A percentile compares a stretch with the other conserved stretches of the same genome.
These are phyloP conservation scores for Excoecaria agallocha DNA, from an alignment of 345 rosid genomes.

Conservation along the genomic window DNA sequence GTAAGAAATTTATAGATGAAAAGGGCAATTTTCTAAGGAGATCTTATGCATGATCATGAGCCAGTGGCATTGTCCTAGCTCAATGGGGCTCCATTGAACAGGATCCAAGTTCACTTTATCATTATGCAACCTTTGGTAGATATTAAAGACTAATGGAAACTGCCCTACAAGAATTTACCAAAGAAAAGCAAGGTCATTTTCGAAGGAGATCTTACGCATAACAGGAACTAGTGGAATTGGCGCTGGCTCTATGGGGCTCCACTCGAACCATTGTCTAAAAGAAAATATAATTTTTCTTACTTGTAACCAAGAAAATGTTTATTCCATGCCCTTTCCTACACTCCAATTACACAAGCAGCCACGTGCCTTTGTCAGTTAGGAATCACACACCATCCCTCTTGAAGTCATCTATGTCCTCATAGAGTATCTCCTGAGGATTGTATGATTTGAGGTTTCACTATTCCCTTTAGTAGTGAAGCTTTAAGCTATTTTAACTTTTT, in stretches of 20 bases:
- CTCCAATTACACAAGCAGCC: constrained; percentile 27
- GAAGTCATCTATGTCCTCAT: constrained; percentile 24
- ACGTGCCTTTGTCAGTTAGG: constrained; percentile 37
- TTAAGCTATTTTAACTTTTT: constrained; percentile 4
- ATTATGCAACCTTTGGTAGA: neutral
- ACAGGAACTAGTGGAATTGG: constrained; percentile 6
- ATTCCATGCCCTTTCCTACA: constrained; percentile 20
- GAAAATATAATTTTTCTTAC: constrained; percentile 13
- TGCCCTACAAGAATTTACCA: constrained; percentile 14
- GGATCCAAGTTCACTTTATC: constrained; percentile 14
- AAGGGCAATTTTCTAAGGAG: too few relatives aligned
- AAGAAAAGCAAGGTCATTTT: constrained; percentile 11
- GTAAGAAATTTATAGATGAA: too few relatives aligned
- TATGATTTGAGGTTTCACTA: constrained; percentile 1
- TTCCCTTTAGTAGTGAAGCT: neutral
- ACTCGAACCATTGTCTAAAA: constrained; percentile 11
- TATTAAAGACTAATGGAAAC: constrained; percentile 18
- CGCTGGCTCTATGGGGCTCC: constrained; percentile 24
- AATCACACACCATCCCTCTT: constrained; percentile 17
- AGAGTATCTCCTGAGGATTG: constrained; percentile 14
- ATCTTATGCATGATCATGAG: too few relatives aligned
- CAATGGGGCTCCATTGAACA: too few relatives aligned
- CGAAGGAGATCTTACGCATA: constrained; percentile 10
- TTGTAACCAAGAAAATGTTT: constrained; percentile 13
- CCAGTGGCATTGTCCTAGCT: too few relatives aligned